Percentiles rank a stretch among this genome's conserved stretches.
Conservation (phyloP, 257 asterid genomes). For the Primulina huaijiensis region DNA sequence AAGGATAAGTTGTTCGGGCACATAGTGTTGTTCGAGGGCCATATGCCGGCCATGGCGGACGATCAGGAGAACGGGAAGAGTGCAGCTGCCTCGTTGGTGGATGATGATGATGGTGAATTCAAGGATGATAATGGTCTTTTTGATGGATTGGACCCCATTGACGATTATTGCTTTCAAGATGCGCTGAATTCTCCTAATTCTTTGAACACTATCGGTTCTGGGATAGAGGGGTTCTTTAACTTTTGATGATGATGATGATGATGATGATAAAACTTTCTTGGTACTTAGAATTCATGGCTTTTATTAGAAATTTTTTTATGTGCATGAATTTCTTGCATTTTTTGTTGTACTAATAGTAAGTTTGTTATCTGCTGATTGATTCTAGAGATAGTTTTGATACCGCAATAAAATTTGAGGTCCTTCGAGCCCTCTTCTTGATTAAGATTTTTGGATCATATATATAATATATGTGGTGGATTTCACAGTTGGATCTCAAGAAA, state of each 20-base stretch:
- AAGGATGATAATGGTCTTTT: slow-evolving; percentile 25
- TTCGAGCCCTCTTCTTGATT: not conserved
- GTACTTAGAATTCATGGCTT: not conserved
- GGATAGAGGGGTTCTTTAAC: slow-evolving; percentile 45
- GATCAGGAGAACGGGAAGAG: not conserved
- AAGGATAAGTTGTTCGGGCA: slow-evolving; percentile 94
- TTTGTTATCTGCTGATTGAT: slow-evolving; percentile 6
- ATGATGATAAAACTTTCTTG: not conserved
- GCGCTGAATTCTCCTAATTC: slow-evolving; percentile 38
- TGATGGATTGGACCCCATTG: slow-evolving; percentile 48
- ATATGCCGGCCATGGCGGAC: slow-evolving; percentile 70
- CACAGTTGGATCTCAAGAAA: not conserved
- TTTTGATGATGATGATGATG: slow-evolving; percentile 28
- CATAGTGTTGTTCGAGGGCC: slow-evolving; percentile 87
- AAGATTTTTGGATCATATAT: too few species aligned
- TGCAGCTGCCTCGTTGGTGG: not conserved
- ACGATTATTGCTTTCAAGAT: slow-evolving; percentile 45
- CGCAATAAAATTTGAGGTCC: slow-evolving; percentile 4
- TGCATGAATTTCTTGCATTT: slow-evolving; percentile 18
- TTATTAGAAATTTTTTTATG: not conserved
- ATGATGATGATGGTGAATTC: slow-evolving; percentile 27
- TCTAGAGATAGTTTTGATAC: not conserved
- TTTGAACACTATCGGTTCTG: slow-evolving; percentile 21
- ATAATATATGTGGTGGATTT: not conserved
- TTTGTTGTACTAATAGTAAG: slow-evolving; percentile 13